These are phyloP conservation scores for Adenanthera pavonina DNA, from an alignment of 306 rosid species.

Conservation along the genomic window DNA sequence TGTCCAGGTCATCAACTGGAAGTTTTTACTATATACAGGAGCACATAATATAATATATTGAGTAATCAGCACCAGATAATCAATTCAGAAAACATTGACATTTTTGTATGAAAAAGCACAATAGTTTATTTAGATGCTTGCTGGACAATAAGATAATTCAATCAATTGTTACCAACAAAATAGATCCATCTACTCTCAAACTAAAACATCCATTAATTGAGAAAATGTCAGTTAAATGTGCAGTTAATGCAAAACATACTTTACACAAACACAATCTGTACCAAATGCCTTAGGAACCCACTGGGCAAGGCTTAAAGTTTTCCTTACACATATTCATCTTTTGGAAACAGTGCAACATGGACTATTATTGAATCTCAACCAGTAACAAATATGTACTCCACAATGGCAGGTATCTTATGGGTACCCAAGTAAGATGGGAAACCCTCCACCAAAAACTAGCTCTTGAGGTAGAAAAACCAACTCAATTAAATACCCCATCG, in stretches of 20 bases:
- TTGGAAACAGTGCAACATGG: neutral
- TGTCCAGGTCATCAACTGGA: constrained; percentile 35
- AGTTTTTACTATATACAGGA: constrained; percentile 33
- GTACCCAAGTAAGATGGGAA: too few species aligned
- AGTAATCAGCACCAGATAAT: constrained; percentile 13
- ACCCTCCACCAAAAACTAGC: too few species aligned
- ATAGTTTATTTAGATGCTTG: constrained; percentile 10
- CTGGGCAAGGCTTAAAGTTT: neutral
- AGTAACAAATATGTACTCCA: neutral
- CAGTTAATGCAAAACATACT: constrained; percentile 21
- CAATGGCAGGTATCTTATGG: neutral
- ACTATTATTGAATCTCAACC: neutral
- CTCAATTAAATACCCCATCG: too few species aligned
- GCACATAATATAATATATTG: constrained; percentile 19
- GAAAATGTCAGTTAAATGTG: constrained; percentile 22
- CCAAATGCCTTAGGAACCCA: constrained; percentile 23
- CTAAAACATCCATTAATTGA: constrained; percentile 25
- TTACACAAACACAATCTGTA: neutral
- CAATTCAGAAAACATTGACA: neutral
- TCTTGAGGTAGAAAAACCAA: too few species aligned
- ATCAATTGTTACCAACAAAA: constrained; percentile 26
- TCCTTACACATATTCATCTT: neutral
- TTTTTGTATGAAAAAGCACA: neutral
- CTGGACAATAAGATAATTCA: neutral
- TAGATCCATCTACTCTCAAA: constrained; percentile 29